Evolutionary conservation across 305 asterid species (phyloP), one percentile per base, ranked within the genome.

Genomic region (Fraxinus dipetala): DNA sequence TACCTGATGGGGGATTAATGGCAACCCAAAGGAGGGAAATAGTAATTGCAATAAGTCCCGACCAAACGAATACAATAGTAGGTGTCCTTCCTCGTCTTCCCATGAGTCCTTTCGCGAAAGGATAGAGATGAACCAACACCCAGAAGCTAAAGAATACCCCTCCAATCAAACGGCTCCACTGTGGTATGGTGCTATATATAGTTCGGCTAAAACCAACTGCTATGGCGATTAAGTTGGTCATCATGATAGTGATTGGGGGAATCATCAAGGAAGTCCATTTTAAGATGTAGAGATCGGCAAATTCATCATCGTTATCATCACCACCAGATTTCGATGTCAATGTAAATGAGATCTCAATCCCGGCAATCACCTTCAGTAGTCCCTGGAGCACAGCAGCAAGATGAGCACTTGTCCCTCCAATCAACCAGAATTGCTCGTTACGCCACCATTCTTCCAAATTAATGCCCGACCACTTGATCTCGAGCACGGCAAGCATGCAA

Each of bases 61-160:
- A 93, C 99, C 98, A 95, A 0, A 92, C 98, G 34, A 85, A 95
- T 63, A 93, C 98, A 7, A 95, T 95, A 0, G 99, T 93, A 0
- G 99, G 99, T 6, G 98, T 93, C 77, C 97, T 87, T 20, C 99
- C 99, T 7, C 97, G 81, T 56, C 98, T 73, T 13, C 99, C 98
- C 99, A 95, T 95, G 5, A 93, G 85, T 20, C 99, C 98, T 79
- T 95, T 95, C 0, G 99, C 97, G 3, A 95, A 95, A 0, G 99
- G 99, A 79, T 91, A 93, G 38, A 95, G 77, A 87, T 95, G 98
- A 48, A 96, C 97, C 87, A 95, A 83, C 22, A 95, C 99, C 99
- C 98, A 95, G 79, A 95, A 95, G 84, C 98, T 93, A 72, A 95
- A 95, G 93, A 95, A 95, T 56, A 92, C 99, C 0, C 99, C 99